phyloP scores from a whole-genome alignment of 2,329 filamentous ascomycete species.

The Aureobasidium mangrovei region DNA sequence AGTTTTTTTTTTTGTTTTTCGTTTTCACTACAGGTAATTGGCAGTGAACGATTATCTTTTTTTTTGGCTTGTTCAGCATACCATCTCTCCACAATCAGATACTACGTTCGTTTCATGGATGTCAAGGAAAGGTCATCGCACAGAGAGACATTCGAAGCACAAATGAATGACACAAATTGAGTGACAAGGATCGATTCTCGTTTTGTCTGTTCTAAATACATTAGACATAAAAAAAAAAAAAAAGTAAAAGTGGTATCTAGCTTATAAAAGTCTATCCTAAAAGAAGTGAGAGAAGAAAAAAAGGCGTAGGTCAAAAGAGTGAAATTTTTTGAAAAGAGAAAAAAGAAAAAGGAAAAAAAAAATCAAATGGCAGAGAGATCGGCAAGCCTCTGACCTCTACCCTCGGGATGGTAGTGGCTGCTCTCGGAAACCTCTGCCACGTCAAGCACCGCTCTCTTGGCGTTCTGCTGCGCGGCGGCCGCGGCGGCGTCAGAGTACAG shows the following conservation, averaged over 20 bases:
- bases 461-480: background rate
- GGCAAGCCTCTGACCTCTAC: background rate
- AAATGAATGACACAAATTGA: too few species aligned
- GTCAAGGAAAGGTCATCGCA: too few species aligned
- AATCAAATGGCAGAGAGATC: background rate
- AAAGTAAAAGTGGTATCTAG: background rate
- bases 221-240: background rate
- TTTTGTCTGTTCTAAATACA: too few species aligned
- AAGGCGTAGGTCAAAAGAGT: background rate
- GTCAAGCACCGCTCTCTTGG: background rate
- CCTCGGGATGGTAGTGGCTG: background rate
- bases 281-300: background rate
- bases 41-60: background rate
- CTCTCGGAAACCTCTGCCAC: background rate
- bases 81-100: too few species aligned
- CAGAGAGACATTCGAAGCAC: too few species aligned
- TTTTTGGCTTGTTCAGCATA: background rate
- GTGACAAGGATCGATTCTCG: too few species aligned
- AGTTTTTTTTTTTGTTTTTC: background rate
- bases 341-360: background rate
- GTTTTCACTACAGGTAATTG: background rate
- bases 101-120: too few species aligned
- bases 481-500: constrained; percentile 7
- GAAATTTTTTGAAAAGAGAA: background rate
- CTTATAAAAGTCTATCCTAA: background rate